Percentiles rank a stretch among this genome's conserved stretches.
Evolutionary conservation across 2,329 filamentous ascomycete genomes (phyloP).

Genomic region (Xylaria sp.): DNA sequence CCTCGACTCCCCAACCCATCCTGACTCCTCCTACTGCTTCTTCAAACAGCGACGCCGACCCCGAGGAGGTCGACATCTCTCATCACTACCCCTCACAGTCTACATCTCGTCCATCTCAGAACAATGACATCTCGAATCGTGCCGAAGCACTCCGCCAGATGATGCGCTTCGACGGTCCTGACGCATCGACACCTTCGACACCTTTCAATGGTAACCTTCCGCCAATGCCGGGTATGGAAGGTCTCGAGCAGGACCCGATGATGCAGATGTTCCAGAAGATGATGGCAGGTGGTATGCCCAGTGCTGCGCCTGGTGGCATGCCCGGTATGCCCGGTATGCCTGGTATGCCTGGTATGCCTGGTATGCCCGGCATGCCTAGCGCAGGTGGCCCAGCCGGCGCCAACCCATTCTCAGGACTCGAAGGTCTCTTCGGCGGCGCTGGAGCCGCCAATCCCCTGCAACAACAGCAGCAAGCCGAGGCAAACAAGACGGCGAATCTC

Average conservation of each 20-base stretch:
- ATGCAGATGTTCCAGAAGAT: slow-evolving; percentile 71
- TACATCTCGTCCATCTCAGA: slow-evolving; percentile 37
- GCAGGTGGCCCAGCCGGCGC: slow-evolving; percentile 33
- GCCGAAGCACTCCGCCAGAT: slow-evolving; percentile 60
- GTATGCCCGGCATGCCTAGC: background rate
- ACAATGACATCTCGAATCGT: slow-evolving; percentile 34
- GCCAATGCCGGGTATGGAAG: slow-evolving; percentile 24
- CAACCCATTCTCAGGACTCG: slow-evolving; percentile 32
- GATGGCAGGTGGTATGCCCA: slow-evolving; percentile 36
- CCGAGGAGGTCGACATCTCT: slow-evolving; percentile 76
- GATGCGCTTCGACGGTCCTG: slow-evolving; percentile 49
- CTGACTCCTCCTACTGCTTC: slow-evolving; percentile 30
- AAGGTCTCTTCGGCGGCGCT: slow-evolving; percentile 31
- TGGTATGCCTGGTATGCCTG: too few species aligned
- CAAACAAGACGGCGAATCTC: slow-evolving; percentile 42
- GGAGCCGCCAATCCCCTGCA: slow-evolving; percentile 32
- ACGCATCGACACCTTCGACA: slow-evolving; percentile 15
- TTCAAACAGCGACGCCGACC: slow-evolving; percentile 49
- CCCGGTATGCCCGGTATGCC: background rate
- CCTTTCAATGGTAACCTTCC: slow-evolving; percentile 21
- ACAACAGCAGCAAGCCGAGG: slow-evolving; percentile 25
- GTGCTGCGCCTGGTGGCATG: slow-evolving; percentile 27
- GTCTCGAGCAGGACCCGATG: slow-evolving; percentile 55
- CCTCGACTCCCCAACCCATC: slow-evolving; percentile 5
- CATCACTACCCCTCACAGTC: slow-evolving; percentile 58